These are phyloP conservation scores for Orbilia oligospora DNA, from an alignment of 2,329 filamentous ascomycete species.

Conservation along the genomic window DNA sequence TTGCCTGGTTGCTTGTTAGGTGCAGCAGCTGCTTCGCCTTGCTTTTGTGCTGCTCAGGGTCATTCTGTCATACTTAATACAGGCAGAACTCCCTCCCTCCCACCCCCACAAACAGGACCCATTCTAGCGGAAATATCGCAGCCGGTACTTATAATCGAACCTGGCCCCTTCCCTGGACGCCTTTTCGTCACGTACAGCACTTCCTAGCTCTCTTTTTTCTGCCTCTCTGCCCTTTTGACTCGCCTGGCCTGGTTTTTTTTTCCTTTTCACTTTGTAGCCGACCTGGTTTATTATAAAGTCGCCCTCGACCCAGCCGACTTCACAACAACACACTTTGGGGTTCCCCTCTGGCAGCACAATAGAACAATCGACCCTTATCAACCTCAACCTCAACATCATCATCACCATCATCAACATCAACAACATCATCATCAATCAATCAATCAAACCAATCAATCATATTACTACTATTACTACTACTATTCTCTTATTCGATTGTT, in stretches of 20 bases:
- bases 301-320: slow-evolving; percentile 46
- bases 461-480: neutral
- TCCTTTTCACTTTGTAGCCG: neutral
- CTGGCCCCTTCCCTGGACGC: slow-evolving; percentile 34
- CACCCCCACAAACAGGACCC: slow-evolving; percentile 46
- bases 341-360: slow-evolving; percentile 20
- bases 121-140: slow-evolving; percentile 58
- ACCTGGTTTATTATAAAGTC: slow-evolving; percentile 56
- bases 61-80: slow-evolving; percentile 46
- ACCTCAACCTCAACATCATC: neutral
- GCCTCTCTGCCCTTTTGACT: slow-evolving; percentile 12
- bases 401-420: neutral
- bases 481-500: slow-evolving; percentile 13
- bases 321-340: slow-evolving; percentile 36
- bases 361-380: slow-evolving; percentile 5
- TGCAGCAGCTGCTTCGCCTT: slow-evolving; percentile 41
- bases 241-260: slow-evolving; percentile 20
- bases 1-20: slow-evolving; percentile 38
- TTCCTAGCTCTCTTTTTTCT: neutral
- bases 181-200: slow-evolving; percentile 50
- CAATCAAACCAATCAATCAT: no score
- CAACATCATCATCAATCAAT: neutral
- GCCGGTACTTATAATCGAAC: slow-evolving; percentile 29
- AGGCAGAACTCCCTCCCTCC: slow-evolving; percentile 55
- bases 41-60: slow-evolving; percentile 31